Evolutionary conservation across 176 grass and related monocot genomes (phyloP), one percentile per base, ranked within the genome.

Genomic region (Cymbopogon citratus): DNA sequence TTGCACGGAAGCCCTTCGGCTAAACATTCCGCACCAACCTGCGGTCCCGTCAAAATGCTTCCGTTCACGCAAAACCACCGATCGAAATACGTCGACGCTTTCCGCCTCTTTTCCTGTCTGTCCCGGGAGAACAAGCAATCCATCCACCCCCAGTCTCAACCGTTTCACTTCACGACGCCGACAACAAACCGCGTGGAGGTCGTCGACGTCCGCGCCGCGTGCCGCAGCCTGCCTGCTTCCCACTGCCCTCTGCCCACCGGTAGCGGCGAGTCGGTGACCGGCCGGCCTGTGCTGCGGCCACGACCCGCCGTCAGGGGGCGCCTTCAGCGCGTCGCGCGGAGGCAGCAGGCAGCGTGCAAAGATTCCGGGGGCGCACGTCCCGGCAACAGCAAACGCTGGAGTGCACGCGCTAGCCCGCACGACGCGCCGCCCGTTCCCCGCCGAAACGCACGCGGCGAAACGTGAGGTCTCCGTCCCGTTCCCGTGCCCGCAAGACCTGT

Each of bases 381-480:
- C 26, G 1, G 45, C 45, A 46, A 10, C 26, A 5, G 24, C 26
- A 66, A 23, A 9, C 16, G 45, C 44, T 77, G 28, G 72, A 28
- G 86, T 67, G 75, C 86, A 83, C 74, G 86, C 74, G 12, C n/a
- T n/a, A n/a, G n/a, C 45, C 31, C 66, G 36, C 78, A 76, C 70
- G 28, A 25, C 46, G 40, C 46, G 2, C 33, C 1, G 4, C 14
- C 16, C 15, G 61, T 3, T 21, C 18, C 63, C 21, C 3, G 15
- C 60, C 27, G 62, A 48, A 68, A 24, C 62, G 18, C 25, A n/a
- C 38, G 34, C 48, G 39, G 25, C 41, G 33, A 77, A 59, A 78
- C 75, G 74, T 40, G 52, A n/a, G n/a, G n/a, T n/a, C n/a, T n/a
- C n/a, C n/a, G n/a, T 51, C 19, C 51, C 51, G 51, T 9, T 9